phyloP scores from a whole-genome alignment of 352 stramenopile genomes.

The Globisporangium viniferum region DNA sequence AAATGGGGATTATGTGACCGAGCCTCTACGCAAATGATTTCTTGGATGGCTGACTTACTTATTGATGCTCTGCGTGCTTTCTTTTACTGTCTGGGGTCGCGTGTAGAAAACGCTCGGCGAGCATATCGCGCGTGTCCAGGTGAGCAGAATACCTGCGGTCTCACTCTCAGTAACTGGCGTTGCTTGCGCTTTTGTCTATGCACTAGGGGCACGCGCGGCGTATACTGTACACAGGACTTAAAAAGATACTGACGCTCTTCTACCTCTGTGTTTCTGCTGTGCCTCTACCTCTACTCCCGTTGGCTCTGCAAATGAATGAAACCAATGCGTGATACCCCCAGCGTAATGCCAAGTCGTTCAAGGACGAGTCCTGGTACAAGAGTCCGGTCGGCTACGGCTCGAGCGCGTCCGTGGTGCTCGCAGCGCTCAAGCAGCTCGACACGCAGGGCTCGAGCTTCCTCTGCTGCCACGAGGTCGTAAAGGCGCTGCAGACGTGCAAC shows the following conservation, averaged over 20 bases:
- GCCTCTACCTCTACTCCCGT: neutral
- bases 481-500: constrained; percentile 29
- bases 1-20: too few species aligned
- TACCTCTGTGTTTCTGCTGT: neutral
- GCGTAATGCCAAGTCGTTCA: constrained; percentile 48
- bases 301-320: neutral
- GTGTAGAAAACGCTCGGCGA: constrained; percentile 4
- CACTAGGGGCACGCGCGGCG: neutral
- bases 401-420: constrained; percentile 41
- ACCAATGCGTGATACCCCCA: constrained; percentile 16
- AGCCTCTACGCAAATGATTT: constrained; percentile 1
- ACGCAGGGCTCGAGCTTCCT: constrained; percentile 32
- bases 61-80: neutral
- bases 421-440: constrained; percentile 41
- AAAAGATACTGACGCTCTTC: neutral
- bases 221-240: neutral
- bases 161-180: neutral
- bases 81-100: neutral
- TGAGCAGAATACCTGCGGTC: neutral
- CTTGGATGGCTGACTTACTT: neutral
- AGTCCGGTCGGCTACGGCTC: constrained; percentile 49
- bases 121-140: constrained; percentile 17
- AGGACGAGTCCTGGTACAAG: constrained; percentile 52
- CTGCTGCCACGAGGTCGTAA: constrained; percentile 25
- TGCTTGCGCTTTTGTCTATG: constrained; percentile 1